phyloP scores from a whole-genome alignment of 192 early-diverging fungal genomes.

The Gamsiella multidivaricata region DNA sequence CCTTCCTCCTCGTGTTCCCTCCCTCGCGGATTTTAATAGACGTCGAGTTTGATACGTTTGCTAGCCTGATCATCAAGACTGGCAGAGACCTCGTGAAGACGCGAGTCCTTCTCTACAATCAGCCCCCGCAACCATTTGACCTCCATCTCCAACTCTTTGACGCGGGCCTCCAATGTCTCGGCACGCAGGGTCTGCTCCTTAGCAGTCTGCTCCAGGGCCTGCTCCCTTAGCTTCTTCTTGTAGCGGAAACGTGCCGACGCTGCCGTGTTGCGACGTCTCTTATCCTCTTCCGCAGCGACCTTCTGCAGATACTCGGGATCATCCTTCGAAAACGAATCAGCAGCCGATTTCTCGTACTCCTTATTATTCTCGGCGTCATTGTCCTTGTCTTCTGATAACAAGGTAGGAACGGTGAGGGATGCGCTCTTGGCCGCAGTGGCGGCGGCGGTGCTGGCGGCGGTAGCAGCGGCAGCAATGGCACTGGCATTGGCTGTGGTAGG shows the following conservation, averaged over 20 bases:
- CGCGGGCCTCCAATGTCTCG: conserved; percentile 80
- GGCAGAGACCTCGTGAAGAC: conserved; percentile 43
- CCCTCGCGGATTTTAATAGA: conserved; percentile 44
- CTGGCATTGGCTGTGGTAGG: conserved; percentile 33
- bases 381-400: conserved; percentile 2
- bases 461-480: conserved; percentile 33
- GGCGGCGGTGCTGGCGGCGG: conserved; percentile 24
- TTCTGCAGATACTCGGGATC: conserved; percentile 50
- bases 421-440: conserved; percentile 6
- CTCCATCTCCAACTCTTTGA: conserved; percentile 90
- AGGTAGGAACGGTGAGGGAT: neutral
- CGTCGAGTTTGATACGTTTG: conserved; percentile 55
- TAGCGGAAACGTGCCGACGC: conserved; percentile 95
- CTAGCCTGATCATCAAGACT: conserved; percentile 31
- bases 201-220: conserved; percentile 85
- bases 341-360: conserved; percentile 13
- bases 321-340: conserved; percentile 35
- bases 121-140: conserved; percentile 91
- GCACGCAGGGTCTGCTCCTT: conserved; percentile 81
- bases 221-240: conserved; percentile 95
- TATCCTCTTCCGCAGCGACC: conserved; percentile 79
- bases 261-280: conserved; percentile 94
- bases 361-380: conserved; percentile 8
- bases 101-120: conserved; percentile 81
- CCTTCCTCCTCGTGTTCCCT: too few relatives aligned